Base-by-base conservation (phyloP, 2,329 filamentous ascomycete genomes). In the Sphaerulina vaccinii region DNA sequence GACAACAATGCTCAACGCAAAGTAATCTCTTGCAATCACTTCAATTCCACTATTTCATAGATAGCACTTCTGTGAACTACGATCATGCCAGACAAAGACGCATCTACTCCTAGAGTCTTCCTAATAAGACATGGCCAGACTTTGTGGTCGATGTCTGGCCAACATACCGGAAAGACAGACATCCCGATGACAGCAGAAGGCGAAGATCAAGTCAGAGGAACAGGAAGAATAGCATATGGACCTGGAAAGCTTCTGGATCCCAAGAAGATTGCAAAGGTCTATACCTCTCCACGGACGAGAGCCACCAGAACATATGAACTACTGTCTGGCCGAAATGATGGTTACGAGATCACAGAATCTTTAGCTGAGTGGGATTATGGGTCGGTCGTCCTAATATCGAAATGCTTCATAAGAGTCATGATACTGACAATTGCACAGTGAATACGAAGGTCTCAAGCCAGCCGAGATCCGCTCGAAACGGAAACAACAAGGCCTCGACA, bases 41-140 rank as follows among this genome's bases (percentile, higher is more conserved):
- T 37, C 23, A 24, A 23, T 29, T 18, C 11, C 11, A 3, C 3
- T 9, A 32, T 19, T 6, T 21, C 11, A 3, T 19, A 29, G 32
- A 32, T 8, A 18, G 10, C 5, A 10, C 4, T 4, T 4, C 3
- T 21, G 6, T n/a, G 24, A 10, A 7, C n/a, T 22, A 36, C 23
- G 35, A 59, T 22, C 13, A 69, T 69, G 67, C 63, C 67, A 15
- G 66, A 68, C 58, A 68, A 68, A 62, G 67, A 69, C 59, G 66
- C 67, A 40, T 54, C 70, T 2, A 83, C 85, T 2, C 88, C 88
- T 1, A 81, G 88, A 47, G 84, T 88, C 68, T 92, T 92, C 75
- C 82, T 93, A 61, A 75, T 90, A 68, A 88, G 91, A 62, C 91
- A 96, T 68, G 92, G 91, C 72, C 90, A 96, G 75, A 97, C 91